Evolutionary conservation across 78 protist species (phyloP), one percentile per base, ranked within the genome.

Genomic region (Emiliania huxleyi): DNA sequence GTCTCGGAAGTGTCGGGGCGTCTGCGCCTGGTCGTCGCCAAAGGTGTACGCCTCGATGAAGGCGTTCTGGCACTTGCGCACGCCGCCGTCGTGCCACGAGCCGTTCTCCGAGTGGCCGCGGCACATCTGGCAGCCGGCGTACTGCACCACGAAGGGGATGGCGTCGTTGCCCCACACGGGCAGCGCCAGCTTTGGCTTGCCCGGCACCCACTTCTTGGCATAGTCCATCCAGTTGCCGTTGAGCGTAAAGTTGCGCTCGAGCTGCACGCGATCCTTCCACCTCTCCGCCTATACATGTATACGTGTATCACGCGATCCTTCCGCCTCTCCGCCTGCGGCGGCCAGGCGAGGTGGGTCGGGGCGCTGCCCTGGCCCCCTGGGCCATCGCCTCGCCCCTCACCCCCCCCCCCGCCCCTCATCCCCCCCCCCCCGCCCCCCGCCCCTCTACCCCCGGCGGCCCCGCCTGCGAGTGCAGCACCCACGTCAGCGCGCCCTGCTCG

Each of bases 111-210:
- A 77, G 85, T 77, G 85, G 85, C 85, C 85, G 23, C 85, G 85
- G 23, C 85, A 77, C 85, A 77, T 77, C 29, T 77, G 85, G 29
- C 85, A 77, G 85, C 85, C 85, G 48, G 85, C 85, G 85, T 77
- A 77, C 46, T 77, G 85, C 85, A 77, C 85, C 18, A 77, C 46
- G 46, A 77, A 77, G 21, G 85, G 85, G 11, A 77, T 40, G 35
- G 2, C n/a, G 48, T 35, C 44, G 85, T 77, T 40, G 85, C 85
- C 85, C 85, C 85, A 77, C 22, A 77, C 85, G 33, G 85, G 35
- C 85, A 1, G 19, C 40, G 40, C 40, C 42, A 69, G 79, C 79
- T 4, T n/a, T 18, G 15, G 35, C 40, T 4, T 15, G 85, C 85
- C 85, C 42, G 6, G 6, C 35, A 11, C 6, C 85, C 85, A 77